These are phyloP conservation scores for Globisporangium nunn DNA, from an alignment of 352 stramenopile species.

Conservation along the genomic window DNA sequence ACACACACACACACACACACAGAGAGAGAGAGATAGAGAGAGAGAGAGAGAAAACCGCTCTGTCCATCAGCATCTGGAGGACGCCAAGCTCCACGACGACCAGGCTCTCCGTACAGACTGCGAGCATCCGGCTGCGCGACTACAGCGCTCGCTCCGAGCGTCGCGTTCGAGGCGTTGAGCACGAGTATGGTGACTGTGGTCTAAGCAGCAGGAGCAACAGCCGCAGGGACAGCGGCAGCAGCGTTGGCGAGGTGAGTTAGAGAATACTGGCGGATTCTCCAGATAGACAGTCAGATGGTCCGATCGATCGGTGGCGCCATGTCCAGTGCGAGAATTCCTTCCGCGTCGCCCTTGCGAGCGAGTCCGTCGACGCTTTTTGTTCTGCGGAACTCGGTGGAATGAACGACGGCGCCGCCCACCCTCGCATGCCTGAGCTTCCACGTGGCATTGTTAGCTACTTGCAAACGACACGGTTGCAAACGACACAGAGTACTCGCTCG, in stretches of 20 bases:
- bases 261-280: neutral
- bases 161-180: slow-evolving; percentile 10
- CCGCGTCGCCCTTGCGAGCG: neutral
- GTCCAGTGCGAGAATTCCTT: neutral
- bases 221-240: neutral
- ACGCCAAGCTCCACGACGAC: neutral
- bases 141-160: slow-evolving; percentile 13
- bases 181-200: slow-evolving; percentile 7
- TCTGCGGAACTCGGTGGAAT: neutral
- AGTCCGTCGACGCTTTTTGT: neutral
- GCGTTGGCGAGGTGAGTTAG: neutral
- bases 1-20: neutral
- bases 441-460: too few relatives aligned
- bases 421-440: neutral
- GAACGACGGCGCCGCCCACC: too few relatives aligned
- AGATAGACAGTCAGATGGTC: neutral
- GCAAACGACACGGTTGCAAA: too few relatives aligned
- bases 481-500: too few relatives aligned
- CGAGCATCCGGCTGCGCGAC: slow-evolving; percentile 12
- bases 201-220: too few relatives aligned
- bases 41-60: too few relatives aligned
- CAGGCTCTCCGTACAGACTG: slow-evolving; percentile 2
- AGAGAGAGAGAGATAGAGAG: too few relatives aligned
- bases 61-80: too few relatives aligned
- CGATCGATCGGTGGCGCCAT: neutral